phyloP scores from a whole-genome alignment of 441 rosid species.

The Kokia cookei region DNA sequence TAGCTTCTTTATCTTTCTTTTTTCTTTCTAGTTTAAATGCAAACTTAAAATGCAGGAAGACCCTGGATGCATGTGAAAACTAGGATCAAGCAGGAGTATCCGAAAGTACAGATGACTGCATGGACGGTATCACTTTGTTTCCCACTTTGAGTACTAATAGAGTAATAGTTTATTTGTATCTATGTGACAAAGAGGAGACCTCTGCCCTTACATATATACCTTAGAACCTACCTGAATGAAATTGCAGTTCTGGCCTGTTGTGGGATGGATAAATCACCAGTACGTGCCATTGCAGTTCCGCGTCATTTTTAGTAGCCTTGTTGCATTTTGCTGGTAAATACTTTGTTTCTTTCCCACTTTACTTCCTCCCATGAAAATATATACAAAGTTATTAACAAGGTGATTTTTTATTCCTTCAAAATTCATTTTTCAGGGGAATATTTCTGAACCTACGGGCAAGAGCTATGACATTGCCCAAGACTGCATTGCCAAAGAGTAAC shows the following conservation, averaged over 20 bases:
- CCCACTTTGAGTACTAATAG: neutral
- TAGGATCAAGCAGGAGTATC: conserved; percentile 72
- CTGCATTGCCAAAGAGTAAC: conserved; percentile 43
- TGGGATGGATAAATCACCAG: conserved; percentile 89
- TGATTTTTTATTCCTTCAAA: neutral
- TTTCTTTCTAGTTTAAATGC: neutral
- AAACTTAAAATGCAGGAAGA: conserved; percentile 50
- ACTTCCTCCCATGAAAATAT: neutral
- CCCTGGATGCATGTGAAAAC: conserved; percentile 75
- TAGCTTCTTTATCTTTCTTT: neutral
- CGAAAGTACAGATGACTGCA: conserved; percentile 57
- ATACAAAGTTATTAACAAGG: neutral
- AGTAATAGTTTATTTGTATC: neutral
- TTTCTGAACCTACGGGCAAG: conserved; percentile 71
- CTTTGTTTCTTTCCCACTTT: neutral
- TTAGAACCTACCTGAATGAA: conserved; percentile 7
- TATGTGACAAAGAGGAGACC: neutral
- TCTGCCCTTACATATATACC: neutral
- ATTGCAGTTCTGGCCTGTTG: conserved; percentile 84
- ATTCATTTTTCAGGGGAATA: conserved; percentile 64
- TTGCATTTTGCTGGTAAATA: conserved; percentile 72
- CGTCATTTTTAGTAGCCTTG: conserved; percentile 55
- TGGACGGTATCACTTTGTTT: conserved; percentile 62
- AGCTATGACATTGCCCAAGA: conserved; percentile 53
- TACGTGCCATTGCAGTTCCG: conserved; percentile 79